phyloP scores from a whole-genome alignment of 305 asterid species.

The Fraxinus sp. region DNA sequence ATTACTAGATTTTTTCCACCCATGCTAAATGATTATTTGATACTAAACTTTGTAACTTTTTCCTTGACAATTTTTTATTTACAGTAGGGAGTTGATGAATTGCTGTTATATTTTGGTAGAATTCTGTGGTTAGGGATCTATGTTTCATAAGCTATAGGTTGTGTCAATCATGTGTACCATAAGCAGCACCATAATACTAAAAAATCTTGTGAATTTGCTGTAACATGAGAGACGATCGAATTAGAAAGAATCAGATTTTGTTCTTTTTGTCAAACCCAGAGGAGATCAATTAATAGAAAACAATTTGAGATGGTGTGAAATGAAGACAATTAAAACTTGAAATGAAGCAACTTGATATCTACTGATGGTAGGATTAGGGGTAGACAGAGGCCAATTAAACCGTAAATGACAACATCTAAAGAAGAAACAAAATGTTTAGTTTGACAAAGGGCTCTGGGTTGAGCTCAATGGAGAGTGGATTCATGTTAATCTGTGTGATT shows the following conservation, averaged over 20 bases:
- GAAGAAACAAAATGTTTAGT: not conserved
- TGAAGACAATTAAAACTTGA: not conserved
- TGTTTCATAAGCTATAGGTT: not conserved
- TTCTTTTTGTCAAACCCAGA: not conserved
- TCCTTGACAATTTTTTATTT: not conserved
- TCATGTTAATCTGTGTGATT: not conserved
- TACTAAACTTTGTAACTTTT: not conserved
- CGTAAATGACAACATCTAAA: not conserved
- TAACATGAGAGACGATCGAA: not conserved
- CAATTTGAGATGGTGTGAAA: not conserved
- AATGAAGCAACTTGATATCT: not conserved
- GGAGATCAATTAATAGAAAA: not conserved
- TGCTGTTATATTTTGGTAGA: not conserved
- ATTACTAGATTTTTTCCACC: not conserved
- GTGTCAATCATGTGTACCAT: not conserved
- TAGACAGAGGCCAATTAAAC: not conserved
- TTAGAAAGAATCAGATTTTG: not conserved
- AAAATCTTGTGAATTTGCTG: not conserved
- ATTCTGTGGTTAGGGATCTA: not conserved
- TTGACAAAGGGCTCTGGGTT: not conserved
- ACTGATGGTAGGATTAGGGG: not conserved
- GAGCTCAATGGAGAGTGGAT: not conserved
- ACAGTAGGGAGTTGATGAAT: not conserved
- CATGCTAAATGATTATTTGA: not conserved
- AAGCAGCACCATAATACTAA: not conserved